Base-by-base conservation (phyloP, 805 yeast species). In the Metschnikowia orientalis region DNA sequence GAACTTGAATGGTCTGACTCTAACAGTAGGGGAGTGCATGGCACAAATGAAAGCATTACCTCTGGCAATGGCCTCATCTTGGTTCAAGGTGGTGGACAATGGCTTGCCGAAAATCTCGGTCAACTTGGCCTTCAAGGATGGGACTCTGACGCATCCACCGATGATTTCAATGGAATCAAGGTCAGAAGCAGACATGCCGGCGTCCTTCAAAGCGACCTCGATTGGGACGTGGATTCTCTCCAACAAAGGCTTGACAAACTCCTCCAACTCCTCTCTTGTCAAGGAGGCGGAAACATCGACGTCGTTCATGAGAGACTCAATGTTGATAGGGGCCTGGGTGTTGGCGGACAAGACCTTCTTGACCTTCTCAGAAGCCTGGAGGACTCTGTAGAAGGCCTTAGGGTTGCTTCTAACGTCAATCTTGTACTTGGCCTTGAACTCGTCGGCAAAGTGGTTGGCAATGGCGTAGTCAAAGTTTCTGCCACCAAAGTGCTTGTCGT, bases 31-130 rank as follows among this genome's bases (percentile, higher is more conserved):
- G 21, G 97, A 90, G 75, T 89, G 97, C 71, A 88, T 85, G 50
- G 98, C 99, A 67, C 98, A 92, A 56, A 92, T 84, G 41, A 92
- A 92, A 30, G 98, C 96, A 54, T 95, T 95, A 73, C 99, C 99
- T 67, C 90, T 86, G 37, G 98, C 97, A 61, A 90, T 83, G 44
- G 98, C 96, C 75, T 92, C 99, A 61, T 92, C 99, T 71, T 89
- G 97, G 77, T 92, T 92, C 68, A 94, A 78, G 51, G 97, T 94
- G 73, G 84, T 83, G 24, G 96, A 85, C 59, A 92, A 42, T 12
- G 38, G 47, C 48, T 42, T 47, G 61, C 85, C 56, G 60, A 92
- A 87, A 47, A 84, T 72, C 57, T 81, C 84, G 50, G 82, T 50
- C 51, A 92, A 74, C 57, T 76, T 81, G 50, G 80, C 75, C 76